These are phyloP conservation scores for Grigorovia transvaalensis DNA, from an alignment of 805 yeast genomes.

Conservation along the genomic window DNA sequence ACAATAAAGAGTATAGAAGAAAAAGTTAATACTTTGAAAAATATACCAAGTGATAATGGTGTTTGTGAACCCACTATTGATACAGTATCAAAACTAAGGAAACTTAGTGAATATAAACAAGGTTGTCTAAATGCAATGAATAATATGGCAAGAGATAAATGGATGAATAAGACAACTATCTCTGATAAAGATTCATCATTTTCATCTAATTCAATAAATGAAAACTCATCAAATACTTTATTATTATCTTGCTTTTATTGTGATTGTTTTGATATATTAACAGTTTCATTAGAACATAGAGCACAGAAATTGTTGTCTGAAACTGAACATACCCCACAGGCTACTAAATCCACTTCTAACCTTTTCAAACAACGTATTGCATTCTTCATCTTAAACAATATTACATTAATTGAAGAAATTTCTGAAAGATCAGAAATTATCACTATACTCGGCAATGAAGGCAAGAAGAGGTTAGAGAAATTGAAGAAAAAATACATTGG, in stretches of 20 bases:
- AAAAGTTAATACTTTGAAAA: conserved; percentile 36
- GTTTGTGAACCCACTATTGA: conserved; percentile 68
- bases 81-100: conserved; percentile 54
- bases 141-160: conserved; percentile 45
- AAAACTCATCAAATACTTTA: conserved; percentile 28
- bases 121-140: conserved; percentile 41
- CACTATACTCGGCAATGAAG: conserved; percentile 43
- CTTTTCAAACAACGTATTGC: conserved; percentile 43
- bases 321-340: conserved; percentile 15
- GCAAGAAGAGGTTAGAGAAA: conserved; percentile 53
- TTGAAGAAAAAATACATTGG: conserved; percentile 66
- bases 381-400: conserved; percentile 56
- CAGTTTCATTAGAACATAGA: conserved; percentile 52
- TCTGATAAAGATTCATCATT: conserved; percentile 21
- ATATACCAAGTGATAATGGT: conserved; percentile 56
- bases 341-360: conserved; percentile 7
- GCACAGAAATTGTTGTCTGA: conserved; percentile 33
- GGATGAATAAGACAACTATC: conserved; percentile 46
- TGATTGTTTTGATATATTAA: conserved; percentile 69
- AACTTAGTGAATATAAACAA: conserved; percentile 49
- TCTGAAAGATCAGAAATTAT: conserved; percentile 49
- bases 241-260: conserved; percentile 58
- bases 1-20: conserved; percentile 46
- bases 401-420: conserved; percentile 65
- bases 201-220: conserved; percentile 2